Percentiles rank a stretch among this genome's conserved stretches.
These are phyloP conservation scores for Acanthamoeba healyi DNA, from an alignment of 208 protist species.

Conservation along the genomic window DNA sequence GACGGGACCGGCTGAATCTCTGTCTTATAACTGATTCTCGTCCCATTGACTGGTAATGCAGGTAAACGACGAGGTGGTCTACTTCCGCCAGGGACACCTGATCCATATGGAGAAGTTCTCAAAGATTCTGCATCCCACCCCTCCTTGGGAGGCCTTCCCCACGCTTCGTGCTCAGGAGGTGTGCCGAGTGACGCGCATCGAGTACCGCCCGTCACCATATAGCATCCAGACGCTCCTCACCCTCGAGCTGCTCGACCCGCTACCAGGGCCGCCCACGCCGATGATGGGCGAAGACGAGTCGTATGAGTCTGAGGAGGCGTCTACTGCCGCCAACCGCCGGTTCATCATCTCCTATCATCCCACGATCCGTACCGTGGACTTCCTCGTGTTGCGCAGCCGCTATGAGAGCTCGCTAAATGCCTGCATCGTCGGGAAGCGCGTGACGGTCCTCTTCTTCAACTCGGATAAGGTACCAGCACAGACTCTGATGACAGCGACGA, in stretches of 20 bases:
- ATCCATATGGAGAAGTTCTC: not conserved
- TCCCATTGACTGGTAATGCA: not conserved
- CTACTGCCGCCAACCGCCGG: not conserved
- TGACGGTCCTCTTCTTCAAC: constrained; percentile 35
- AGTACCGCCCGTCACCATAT: constrained; percentile 42
- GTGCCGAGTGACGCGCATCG: constrained; percentile 21
- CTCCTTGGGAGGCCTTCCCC: constrained; percentile 27
- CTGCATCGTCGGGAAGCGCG: not conserved
- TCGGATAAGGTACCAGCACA: not conserved
- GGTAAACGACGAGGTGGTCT: constrained; percentile 63
- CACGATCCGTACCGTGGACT: not conserved
- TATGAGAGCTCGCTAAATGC: constrained; percentile 18
- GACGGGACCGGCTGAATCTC: too few relatives aligned
- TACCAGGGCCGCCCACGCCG: not conserved
- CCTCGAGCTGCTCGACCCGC: constrained; percentile 26
- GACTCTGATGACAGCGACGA: not conserved
- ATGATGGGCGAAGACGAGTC: not conserved
- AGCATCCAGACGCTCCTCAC: constrained; percentile 55
- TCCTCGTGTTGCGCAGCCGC: constrained; percentile 10
- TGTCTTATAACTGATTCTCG: too few relatives aligned
- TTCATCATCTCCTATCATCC: constrained; percentile 58
- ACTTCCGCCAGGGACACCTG: constrained; percentile 35
- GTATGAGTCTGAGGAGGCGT: not conserved
- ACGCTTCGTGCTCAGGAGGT: not conserved
- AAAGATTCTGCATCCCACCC: not conserved